These are phyloP conservation scores for Vitis hybrid DNA, from an alignment of 177 flowering plant species.

Conservation along the genomic window DNA sequence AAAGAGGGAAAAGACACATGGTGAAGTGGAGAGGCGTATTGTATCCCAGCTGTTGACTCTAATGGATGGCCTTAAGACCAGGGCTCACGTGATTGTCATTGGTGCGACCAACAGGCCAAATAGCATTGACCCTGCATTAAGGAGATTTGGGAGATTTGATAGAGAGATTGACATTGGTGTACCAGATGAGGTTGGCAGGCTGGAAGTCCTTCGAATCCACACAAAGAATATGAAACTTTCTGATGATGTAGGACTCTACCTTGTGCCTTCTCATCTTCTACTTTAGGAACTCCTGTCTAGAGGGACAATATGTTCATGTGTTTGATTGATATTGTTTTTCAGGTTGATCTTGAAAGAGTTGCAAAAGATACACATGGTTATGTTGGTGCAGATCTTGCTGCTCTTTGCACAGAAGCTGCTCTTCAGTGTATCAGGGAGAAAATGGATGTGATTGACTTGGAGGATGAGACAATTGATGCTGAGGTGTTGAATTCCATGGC, in stretches of 20 bases:
- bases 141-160: slow-evolving; percentile 59
- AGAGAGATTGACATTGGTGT: slow-evolving; percentile 56
- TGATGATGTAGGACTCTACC: slow-evolving; percentile 40
- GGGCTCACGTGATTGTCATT: slow-evolving; percentile 54
- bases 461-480: slow-evolving; percentile 55
- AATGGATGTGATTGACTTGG: slow-evolving; percentile 55
- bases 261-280: not conserved
- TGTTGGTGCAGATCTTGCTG: slow-evolving; percentile 60
- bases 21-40: slow-evolving; percentile 58
- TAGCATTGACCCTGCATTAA: slow-evolving; percentile 50
- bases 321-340: slow-evolving; percentile 7
- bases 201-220: slow-evolving; percentile 51
- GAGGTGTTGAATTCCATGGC: slow-evolving; percentile 54
- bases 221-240: slow-evolving; percentile 58
- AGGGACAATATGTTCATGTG: not conserved
- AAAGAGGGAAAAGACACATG: slow-evolving; percentile 56
- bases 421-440: slow-evolving; percentile 56
- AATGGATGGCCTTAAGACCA: slow-evolving; percentile 54
- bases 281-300: not conserved
- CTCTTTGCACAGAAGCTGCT: slow-evolving; percentile 54
- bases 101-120: slow-evolving; percentile 56
- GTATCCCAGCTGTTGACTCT: slow-evolving; percentile 50
- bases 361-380: slow-evolving; percentile 50
- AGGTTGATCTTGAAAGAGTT: slow-evolving; percentile 53
- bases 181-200: slow-evolving; percentile 50